Percentiles rank a stretch among this genome's conserved stretches.
These are phyloP conservation scores for Trichoderma parareesei DNA, from an alignment of 495 filamentous ascomycete species.

Conservation along the genomic window DNA sequence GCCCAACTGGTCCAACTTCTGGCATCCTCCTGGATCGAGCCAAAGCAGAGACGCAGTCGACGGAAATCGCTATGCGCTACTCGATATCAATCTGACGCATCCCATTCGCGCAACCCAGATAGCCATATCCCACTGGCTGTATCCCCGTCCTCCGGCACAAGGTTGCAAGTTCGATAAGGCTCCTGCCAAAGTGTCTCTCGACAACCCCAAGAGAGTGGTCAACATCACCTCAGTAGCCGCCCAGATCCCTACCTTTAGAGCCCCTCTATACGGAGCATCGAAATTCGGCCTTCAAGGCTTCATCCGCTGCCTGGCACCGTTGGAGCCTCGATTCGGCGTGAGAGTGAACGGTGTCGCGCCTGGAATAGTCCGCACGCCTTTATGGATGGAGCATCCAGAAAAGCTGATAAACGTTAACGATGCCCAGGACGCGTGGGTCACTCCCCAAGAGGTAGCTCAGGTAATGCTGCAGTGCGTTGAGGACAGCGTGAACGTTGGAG, in stretches of 20 bases:
- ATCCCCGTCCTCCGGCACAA: conserved; percentile 23
- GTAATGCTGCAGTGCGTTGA: conserved; percentile 16
- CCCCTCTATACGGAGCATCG: conserved; percentile 52
- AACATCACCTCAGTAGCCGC: conserved; percentile 39
- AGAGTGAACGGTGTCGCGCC: conserved; percentile 58
- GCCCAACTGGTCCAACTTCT: conserved; percentile 60
- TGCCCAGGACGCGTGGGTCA: background rate
- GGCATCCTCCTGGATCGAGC: conserved; percentile 44
- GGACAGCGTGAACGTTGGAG: conserved; percentile 18
- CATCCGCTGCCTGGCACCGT: conserved; percentile 43
- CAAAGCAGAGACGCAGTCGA: conserved; percentile 36
- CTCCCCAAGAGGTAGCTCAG: conserved; percentile 15
- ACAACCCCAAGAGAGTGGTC: background rate
- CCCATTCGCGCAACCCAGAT: conserved; percentile 61
- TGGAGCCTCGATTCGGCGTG: conserved; percentile 47
- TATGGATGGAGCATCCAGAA: conserved; percentile 60
- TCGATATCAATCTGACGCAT: conserved; percentile 64
- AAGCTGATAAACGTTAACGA: conserved; percentile 44
- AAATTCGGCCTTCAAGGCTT: conserved; percentile 56
- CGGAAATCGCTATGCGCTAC: conserved; percentile 41
- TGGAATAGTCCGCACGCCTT: conserved; percentile 53
- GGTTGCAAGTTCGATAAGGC: conserved; percentile 49
- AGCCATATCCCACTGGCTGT: conserved; percentile 51
- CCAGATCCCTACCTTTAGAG: conserved; percentile 38
- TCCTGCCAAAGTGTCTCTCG: background rate